Base-by-base conservation (phyloP, 805 yeast species). In the Alloascoidea hylecoeti region DNA sequence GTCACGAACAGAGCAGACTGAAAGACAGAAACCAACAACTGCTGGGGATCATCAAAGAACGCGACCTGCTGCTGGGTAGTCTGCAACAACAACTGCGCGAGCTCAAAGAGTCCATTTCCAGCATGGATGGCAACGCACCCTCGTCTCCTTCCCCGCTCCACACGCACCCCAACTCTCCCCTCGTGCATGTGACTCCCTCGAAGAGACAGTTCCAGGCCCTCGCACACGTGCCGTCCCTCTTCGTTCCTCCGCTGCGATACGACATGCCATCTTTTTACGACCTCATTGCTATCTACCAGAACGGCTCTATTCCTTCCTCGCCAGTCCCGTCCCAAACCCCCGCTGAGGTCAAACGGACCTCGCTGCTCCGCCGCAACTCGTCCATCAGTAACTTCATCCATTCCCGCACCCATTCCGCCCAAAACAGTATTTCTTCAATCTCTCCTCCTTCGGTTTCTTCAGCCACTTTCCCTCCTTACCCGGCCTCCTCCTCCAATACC, bases 1-100 rank as follows among this genome's bases (percentile, higher is more conserved):
- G 82, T 42, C 65, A 73, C 38, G 80, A 78, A 40, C 70, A 78
- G n/a, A 68, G 77, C 51, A 73, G 70, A 33, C 68, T 66, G 41
- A 74, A 76, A 46, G 56, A 70, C 37, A 72, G 75, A n/a, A 78
- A 82, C 60, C 79, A 69, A 60, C 75, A 72, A 50, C 61, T 83
- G 47, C 64, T 81, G 52, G 88, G 78, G 58, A 89, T 81, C 52
- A 64, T 82, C 48, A 85, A 64, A 28, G 95, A 85, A 52, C 77
- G 77, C 50, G 85, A 84, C 48, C 54, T 61, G 13, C 67, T 84
- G 12, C 66, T 86, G 32, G 79, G 69, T 17, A 66, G 73, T 41
- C 59, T 84, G 42, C 75, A 72, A 45, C 68, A 69, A 34, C 94
- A 88, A 60, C 58, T 86, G 42, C 64, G 59, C 18, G 80, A 75